These are phyloP conservation scores for Grosmannia clavigera DNA, from an alignment of 2,329 filamentous ascomycete genomes.

Conservation along the genomic window DNA sequence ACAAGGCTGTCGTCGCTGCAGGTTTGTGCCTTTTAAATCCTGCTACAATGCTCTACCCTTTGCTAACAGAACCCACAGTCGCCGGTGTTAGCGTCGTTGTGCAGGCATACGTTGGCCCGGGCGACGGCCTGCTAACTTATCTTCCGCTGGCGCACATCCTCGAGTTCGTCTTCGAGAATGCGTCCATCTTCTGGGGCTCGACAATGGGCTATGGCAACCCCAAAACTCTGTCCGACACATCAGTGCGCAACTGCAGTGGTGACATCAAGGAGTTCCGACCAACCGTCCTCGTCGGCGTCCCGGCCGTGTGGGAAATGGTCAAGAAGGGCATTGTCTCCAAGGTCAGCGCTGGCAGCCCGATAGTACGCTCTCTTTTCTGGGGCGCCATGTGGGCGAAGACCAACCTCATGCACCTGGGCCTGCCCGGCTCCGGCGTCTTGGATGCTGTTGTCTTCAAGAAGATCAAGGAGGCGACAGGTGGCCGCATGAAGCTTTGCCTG, in stretches of 20 bases:
- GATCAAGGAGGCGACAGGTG: slow-evolving; percentile 80
- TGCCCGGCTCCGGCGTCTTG: slow-evolving; percentile 56
- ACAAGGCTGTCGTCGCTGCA: slow-evolving; percentile 62
- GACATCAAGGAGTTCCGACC: slow-evolving; percentile 80
- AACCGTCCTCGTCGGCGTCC: slow-evolving; percentile 73
- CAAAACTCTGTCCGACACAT: slow-evolving; percentile 69
- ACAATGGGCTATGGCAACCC: slow-evolving; percentile 85
- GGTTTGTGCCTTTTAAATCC: slow-evolving; percentile 33
- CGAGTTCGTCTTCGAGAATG: slow-evolving; percentile 83
- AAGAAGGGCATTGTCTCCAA: slow-evolving; percentile 81
- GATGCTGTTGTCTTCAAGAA: slow-evolving; percentile 82
- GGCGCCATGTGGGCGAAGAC: slow-evolving; percentile 41
- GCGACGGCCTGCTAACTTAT: slow-evolving; percentile 70
- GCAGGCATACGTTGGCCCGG: slow-evolving; percentile 62
- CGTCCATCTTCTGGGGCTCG: slow-evolving; percentile 71
- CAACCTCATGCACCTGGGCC: slow-evolving; percentile 35
- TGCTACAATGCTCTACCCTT: not conserved
- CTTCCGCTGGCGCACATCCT: slow-evolving; percentile 80
- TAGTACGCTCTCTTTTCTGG: slow-evolving; percentile 67
- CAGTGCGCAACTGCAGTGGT: slow-evolving; percentile 74
- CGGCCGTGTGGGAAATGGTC: slow-evolving; percentile 80
- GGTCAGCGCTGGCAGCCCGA: slow-evolving; percentile 53
- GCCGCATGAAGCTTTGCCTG: slow-evolving; percentile 66
- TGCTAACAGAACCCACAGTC: slow-evolving; percentile 29
- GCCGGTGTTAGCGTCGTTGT: slow-evolving; percentile 69